Evolutionary conservation across 148 eudicot genomes (phyloP).

Genomic region (Vaccinium darrowii): DNA sequence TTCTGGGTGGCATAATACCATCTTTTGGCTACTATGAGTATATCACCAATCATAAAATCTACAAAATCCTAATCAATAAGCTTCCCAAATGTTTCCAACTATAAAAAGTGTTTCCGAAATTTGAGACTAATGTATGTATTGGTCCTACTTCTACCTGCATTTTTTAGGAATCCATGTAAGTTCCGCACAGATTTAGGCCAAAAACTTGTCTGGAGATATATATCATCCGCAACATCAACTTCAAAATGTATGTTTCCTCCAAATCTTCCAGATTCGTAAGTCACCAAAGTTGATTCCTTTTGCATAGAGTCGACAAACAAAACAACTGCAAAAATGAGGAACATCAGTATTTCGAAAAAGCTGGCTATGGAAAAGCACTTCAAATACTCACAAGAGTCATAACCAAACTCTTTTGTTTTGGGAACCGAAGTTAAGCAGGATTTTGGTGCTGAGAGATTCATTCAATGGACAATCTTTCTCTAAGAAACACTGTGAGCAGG

Average conservation of each 20-base stretch:
- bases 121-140: neutral
- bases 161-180: neutral
- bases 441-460: neutral
- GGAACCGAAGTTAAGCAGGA: neutral
- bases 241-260: neutral
- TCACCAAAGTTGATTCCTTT: neutral
- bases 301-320: neutral
- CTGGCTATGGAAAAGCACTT: neutral
- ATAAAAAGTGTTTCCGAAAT: neutral
- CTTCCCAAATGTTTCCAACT: neutral
- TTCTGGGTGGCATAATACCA: neutral
- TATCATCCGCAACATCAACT: neutral
- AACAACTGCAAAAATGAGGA: neutral
- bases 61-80: neutral
- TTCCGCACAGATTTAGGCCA: neutral
- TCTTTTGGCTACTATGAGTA: neutral
- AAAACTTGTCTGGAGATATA: neutral
- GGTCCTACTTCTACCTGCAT: conserved; percentile 1
- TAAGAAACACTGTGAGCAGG: neutral
- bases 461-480: neutral
- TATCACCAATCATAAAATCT: neutral
- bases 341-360: neutral
- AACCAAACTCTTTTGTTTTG: neutral
- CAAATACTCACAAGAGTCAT: neutral
- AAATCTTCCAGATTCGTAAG: neutral